These are phyloP conservation scores for Glomus cerebriforme DNA, from an alignment of 192 early-diverging fungal genomes.

Conservation along the genomic window DNA sequence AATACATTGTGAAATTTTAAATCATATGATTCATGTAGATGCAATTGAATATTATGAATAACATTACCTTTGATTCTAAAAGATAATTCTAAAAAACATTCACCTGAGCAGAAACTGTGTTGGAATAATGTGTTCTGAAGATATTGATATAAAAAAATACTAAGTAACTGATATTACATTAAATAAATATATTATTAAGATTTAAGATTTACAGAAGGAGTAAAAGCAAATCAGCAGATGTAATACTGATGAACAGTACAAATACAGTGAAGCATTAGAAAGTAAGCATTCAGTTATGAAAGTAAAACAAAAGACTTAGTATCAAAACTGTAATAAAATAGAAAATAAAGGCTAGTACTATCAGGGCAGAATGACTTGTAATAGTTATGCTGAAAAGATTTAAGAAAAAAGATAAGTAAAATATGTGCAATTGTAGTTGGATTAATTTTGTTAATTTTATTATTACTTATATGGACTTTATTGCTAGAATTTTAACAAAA, in stretches of 20 bases:
- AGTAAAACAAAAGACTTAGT: neutral
- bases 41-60: conserved; percentile 8
- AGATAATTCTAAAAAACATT: neutral
- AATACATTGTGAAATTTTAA: neutral
- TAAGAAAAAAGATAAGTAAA: neutral
- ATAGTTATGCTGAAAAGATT: neutral
- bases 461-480: neutral
- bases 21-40: neutral
- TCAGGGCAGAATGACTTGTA: neutral
- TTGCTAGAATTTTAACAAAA: neutral
- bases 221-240: neutral
- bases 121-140: neutral
- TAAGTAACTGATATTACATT: conserved; percentile 1
- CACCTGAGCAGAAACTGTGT: neutral
- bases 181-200: conserved; percentile 12
- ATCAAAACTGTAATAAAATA: neutral
- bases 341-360: neutral
- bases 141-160: neutral
- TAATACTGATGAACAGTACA: conserved; percentile 16
- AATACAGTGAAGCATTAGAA: neutral
- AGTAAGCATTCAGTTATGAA: neutral
- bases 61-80: neutral
- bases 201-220: neutral
- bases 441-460: conserved; percentile 13
- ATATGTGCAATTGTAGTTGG: neutral